phyloP scores from a whole-genome alignment of 805 yeast genomes.

The Zygotorulaspora danielsina region DNA sequence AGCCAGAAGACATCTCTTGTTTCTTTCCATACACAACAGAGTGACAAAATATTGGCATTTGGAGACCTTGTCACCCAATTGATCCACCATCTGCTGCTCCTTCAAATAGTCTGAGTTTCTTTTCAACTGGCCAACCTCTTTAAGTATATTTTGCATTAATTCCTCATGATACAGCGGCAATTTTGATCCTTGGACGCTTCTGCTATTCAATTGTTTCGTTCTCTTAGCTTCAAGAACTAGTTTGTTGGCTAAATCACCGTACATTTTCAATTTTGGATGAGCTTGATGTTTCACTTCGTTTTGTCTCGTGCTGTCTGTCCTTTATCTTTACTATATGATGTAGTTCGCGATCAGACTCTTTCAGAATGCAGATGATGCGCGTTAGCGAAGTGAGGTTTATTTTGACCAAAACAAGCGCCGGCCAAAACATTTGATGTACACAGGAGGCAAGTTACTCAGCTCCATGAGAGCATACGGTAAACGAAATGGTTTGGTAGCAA shows the following conservation, averaged over 20 bases:
- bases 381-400: no score
- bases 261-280: conserved; percentile 59
- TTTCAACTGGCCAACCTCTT: conserved; percentile 66
- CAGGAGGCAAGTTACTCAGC: no score
- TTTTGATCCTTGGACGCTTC: conserved; percentile 18
- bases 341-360: no score
- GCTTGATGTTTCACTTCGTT: no score
- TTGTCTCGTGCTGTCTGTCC: no score
- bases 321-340: no score
- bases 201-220: conserved; percentile 52
- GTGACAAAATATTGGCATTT: conserved; percentile 56
- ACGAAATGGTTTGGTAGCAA: conserved; percentile 15
- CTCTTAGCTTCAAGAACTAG: conserved; percentile 83
- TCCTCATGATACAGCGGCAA: conserved; percentile 69
- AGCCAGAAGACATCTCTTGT: conserved; percentile 84
- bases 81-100: conserved; percentile 24
- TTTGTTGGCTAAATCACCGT: conserved; percentile 83
- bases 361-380: no score
- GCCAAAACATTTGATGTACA: no score
- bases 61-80: conserved; percentile 42
- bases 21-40: conserved; percentile 73
- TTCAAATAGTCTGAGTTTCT: conserved; percentile 50
- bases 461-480: conserved; percentile 24
- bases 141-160: conserved; percentile 59
- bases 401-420: no score